These are phyloP conservation scores for Ceriops decandra DNA, from an alignment of 345 rosid species.

Conservation along the genomic window DNA sequence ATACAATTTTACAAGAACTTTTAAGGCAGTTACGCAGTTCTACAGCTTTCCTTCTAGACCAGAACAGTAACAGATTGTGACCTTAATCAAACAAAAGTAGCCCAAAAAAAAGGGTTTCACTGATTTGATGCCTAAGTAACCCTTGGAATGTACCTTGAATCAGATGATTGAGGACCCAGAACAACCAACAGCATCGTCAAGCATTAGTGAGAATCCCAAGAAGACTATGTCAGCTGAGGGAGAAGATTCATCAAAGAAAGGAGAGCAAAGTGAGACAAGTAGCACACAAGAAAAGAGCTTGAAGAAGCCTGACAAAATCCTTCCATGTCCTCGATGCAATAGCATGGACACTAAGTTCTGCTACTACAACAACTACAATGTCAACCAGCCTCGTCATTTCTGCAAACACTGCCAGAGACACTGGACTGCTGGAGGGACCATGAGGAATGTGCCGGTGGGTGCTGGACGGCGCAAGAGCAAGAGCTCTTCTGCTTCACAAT, in stretches of 20 bases:
- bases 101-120: too few relatives aligned
- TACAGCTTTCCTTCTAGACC: too few relatives aligned
- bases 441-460: constrained; percentile 36
- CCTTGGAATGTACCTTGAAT: constrained; percentile 8
- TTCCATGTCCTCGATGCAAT: constrained; percentile 30
- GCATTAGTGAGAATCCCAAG: constrained; percentile 26
- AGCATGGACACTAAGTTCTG: constrained; percentile 38
- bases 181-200: constrained; percentile 25
- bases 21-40: too few relatives aligned
- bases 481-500: constrained; percentile 23
- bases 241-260: constrained; percentile 38
- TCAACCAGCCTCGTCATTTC: constrained; percentile 36
- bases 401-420: constrained; percentile 33
- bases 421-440: constrained; percentile 34
- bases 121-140: too few relatives aligned
- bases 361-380: constrained; percentile 32
- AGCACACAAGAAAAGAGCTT: constrained; percentile 31
- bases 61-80: too few relatives aligned
- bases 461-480: constrained; percentile 34
- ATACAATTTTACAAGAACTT: too few relatives aligned
- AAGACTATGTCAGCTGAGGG: constrained; percentile 28
- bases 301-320: constrained; percentile 30
- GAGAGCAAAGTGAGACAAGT: constrained; percentile 44
- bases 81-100: too few relatives aligned
- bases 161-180: constrained; percentile 17